These are phyloP conservation scores for Amesomyces nigricolor DNA, from an alignment of 2,329 filamentous ascomycete genomes.

Conservation along the genomic window DNA sequence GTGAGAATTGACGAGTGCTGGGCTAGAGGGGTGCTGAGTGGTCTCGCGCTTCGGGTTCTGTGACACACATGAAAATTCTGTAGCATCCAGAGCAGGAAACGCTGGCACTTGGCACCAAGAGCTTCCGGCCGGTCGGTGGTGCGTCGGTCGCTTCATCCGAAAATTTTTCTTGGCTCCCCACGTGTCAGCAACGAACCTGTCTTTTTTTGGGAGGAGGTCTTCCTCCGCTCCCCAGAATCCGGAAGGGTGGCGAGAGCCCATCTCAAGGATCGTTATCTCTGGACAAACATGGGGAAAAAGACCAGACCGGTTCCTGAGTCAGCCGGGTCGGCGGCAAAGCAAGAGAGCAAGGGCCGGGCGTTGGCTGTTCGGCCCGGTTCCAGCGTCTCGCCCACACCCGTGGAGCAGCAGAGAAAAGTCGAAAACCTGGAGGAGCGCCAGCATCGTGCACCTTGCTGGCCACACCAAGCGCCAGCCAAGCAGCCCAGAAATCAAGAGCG, in stretches of 20 bases:
- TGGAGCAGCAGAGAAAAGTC: not conserved
- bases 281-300: not conserved
- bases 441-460: slow-evolving; percentile 6
- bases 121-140: not conserved
- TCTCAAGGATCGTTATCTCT: not conserved
- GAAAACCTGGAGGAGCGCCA: not conserved
- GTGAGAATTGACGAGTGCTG: slow-evolving; percentile 3
- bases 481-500: not conserved
- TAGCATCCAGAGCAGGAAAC: too few species aligned
- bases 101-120: not conserved
- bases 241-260: not conserved
- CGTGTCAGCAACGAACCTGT: slow-evolving; percentile 7
- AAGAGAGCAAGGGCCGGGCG: slow-evolving; percentile 3
- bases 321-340: slow-evolving; percentile 3
- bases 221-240: slow-evolving; percentile 1
- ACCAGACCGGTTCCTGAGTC: slow-evolving; percentile 11
- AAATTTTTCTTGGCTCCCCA: slow-evolving; percentile 13
- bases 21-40: not conserved
- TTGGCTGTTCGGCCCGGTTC: slow-evolving; percentile 18
- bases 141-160: slow-evolving; percentile 1
- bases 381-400: not conserved
- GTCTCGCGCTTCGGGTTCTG: slow-evolving; percentile 19
- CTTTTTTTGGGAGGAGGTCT: too few species aligned
- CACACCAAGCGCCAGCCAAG: not conserved
- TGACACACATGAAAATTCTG: slow-evolving; percentile 11